A percentile compares a stretch with the other conserved stretches of the same genome.
Conservation (phyloP, 192 early-diverging fungal genomes). For the Gaertneriomyces sp. region DNA sequence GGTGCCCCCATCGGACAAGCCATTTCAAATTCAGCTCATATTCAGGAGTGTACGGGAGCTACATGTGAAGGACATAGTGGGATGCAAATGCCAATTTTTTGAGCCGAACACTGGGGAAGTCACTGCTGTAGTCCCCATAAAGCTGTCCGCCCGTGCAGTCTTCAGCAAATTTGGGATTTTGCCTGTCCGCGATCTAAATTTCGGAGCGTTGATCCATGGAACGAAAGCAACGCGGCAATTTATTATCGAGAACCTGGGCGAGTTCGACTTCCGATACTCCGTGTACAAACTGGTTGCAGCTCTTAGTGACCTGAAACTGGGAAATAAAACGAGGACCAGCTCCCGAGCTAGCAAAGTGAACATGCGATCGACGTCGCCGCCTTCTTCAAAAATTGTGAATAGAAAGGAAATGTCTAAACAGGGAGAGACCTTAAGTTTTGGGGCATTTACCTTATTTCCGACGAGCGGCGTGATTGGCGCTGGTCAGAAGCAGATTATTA, state of each 20-base stretch:
- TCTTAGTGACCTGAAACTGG: conserved; percentile 30
- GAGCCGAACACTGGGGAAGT: conserved; percentile 58
- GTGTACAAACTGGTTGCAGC: conserved; percentile 52
- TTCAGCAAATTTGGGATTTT: conserved; percentile 55
- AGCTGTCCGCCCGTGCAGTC: conserved; percentile 50
- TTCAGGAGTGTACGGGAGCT: conserved; percentile 48
- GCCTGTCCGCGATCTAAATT: conserved; percentile 58
- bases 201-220: conserved; percentile 57
- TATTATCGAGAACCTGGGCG: conserved; percentile 58
- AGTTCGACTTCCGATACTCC: conserved; percentile 61
- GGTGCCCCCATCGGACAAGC: conserved; percentile 61
- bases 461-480: conserved; percentile 46
- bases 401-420: conserved; percentile 52
- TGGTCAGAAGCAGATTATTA: conserved; percentile 53
- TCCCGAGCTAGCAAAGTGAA: conserved; percentile 40
- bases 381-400: conserved; percentile 32
- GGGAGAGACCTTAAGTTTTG: conserved; percentile 54
- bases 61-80: conserved; percentile 37
- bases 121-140: conserved; percentile 51
- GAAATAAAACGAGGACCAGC: conserved; percentile 38
- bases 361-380: conserved; percentile 36
- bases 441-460: conserved; percentile 57
- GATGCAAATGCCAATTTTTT: conserved; percentile 56
- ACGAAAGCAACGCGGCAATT: conserved; percentile 54
- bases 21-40: conserved; percentile 52